Conservation (phyloP, 2,329 filamentous ascomycete species). For the Curvularia sp. region DNA sequence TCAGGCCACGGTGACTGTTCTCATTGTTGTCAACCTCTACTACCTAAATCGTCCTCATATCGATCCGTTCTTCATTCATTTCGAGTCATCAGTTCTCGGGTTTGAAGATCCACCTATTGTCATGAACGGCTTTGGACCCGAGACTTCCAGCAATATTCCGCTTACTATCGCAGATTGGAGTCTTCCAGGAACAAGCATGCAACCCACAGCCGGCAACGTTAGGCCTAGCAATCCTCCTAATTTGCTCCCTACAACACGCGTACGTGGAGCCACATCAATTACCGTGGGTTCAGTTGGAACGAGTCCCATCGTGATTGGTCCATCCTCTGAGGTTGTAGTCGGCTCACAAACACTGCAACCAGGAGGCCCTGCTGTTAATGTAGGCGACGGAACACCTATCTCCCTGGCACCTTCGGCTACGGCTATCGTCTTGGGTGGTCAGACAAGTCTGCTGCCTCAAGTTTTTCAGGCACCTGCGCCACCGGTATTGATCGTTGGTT, state of each 20-base stretch:
- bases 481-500: slow-evolving; percentile 52
- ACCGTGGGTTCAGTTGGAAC: slow-evolving; percentile 39
- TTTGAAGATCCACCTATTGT: slow-evolving; percentile 29
- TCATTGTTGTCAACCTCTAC: slow-evolving; percentile 52
- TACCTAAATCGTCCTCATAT: slow-evolving; percentile 33
- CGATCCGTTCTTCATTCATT: slow-evolving; percentile 37
- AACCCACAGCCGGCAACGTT: slow-evolving; percentile 11
- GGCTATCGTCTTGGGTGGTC: slow-evolving; percentile 38
- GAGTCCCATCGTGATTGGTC: slow-evolving; percentile 39
- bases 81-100: slow-evolving; percentile 40
- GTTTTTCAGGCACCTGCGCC: slow-evolving; percentile 24
- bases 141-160: slow-evolving; percentile 14
- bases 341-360: slow-evolving; percentile 46
- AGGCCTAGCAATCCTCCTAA: slow-evolving; percentile 11
- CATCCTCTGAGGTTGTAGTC: slow-evolving; percentile 44
- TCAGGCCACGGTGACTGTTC: slow-evolving; percentile 51
- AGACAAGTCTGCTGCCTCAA: slow-evolving; percentile 36
- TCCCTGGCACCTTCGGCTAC: slow-evolving; percentile 41
- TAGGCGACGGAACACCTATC: slow-evolving; percentile 43
- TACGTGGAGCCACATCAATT: slow-evolving; percentile 8
- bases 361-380: slow-evolving; percentile 45
- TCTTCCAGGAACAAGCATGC: slow-evolving; percentile 8
- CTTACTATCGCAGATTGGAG: slow-evolving; percentile 26
- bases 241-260: slow-evolving; percentile 13
- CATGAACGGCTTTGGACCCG: slow-evolving; percentile 17